These are phyloP conservation scores for Perilla frutescens DNA, from an alignment of 257 asterid genomes.

Conservation along the genomic window DNA sequence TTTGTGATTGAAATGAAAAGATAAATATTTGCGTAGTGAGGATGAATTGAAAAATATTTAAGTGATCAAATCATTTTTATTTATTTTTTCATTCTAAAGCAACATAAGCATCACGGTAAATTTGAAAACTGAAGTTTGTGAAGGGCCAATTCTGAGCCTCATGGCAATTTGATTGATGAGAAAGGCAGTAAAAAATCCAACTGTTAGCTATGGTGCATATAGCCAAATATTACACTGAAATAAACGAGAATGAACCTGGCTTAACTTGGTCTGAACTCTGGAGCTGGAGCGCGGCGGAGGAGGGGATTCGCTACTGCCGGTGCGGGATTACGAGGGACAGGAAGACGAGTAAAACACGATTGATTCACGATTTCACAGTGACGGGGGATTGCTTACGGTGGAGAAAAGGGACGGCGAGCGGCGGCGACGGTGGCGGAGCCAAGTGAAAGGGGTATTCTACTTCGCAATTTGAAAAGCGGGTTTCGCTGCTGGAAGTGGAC, in stretches of 20 bases:
- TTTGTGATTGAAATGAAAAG: no score
- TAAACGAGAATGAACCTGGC: neutral
- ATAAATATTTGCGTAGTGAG: no score
- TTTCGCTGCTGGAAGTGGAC: no score
- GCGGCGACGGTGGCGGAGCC: neutral
- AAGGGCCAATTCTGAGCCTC: no score
- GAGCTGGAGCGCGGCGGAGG: neutral
- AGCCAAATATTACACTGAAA: no score
- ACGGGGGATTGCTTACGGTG: neutral
- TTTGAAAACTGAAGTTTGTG: no score
- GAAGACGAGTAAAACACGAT: neutral
- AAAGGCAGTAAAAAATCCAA: neutral
- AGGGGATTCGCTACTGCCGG: neutral
- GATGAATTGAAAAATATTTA: no score
- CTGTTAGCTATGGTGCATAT: neutral
- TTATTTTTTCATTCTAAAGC: neutral
- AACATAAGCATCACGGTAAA: neutral
- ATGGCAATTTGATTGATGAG: no score
- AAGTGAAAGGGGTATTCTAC: no score
- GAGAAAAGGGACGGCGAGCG: neutral
- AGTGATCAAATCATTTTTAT: neutral
- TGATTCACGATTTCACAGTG: neutral
- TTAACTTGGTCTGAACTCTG: neutral
- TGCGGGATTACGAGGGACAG: no score
- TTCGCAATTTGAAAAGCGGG: no score